Base-by-base conservation (phyloP, 179 eudicot genomes). In the Patellifolia procumbens region DNA sequence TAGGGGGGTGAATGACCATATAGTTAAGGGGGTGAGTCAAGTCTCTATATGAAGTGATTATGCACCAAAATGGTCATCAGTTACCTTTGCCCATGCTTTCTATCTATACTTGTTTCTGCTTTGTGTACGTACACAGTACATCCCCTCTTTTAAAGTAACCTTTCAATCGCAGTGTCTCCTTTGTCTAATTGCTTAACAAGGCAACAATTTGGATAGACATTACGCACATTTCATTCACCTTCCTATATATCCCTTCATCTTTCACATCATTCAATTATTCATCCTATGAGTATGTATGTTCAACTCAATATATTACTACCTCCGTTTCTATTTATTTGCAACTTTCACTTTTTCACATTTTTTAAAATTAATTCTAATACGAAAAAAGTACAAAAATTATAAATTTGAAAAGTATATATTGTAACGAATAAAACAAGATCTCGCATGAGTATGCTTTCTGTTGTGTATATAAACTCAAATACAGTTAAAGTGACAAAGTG, bases 1-100 rank as follows among this genome's bases (percentile, higher is more conserved):
- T n/a, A n/a, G n/a, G n/a, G n/a, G n/a, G 81, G 71, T 72, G 32
- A n/a, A n/a, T 71, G 52, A 70, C 75, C 49, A 28, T 51, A 17
- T 42, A 59, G 28, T 19, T 62, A 20, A 17, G 58, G 70, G 70
- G 70, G 70, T 17, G n/a, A 71, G 43, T 70, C 58, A 49, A 46
- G 60, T 77, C 80, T 34, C n/a, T 19, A 29, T 22, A 20, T 9
- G 70, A 77, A 62, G 72, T 71, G 76, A 78, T 62, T 48, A 63
- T 72, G 81, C 64, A 71, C 81, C 71, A 71, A 71, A 51, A 49
- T 61, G 48, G 81, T n/a, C n/a, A n/a, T n/a, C n/a, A n/a, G n/a
- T 39, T 42, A n/a, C 15, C 16, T 45, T 22, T 68, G 35, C 55
- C 72, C 55, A 45, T 68, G 10, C 37, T 45, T 24, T 28, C 19